Evolutionary conservation across 495 filamentous ascomycete genomes (phyloP), one percentile per base, ranked within the genome.

Genomic region (Trichoderma orchidacearum): DNA sequence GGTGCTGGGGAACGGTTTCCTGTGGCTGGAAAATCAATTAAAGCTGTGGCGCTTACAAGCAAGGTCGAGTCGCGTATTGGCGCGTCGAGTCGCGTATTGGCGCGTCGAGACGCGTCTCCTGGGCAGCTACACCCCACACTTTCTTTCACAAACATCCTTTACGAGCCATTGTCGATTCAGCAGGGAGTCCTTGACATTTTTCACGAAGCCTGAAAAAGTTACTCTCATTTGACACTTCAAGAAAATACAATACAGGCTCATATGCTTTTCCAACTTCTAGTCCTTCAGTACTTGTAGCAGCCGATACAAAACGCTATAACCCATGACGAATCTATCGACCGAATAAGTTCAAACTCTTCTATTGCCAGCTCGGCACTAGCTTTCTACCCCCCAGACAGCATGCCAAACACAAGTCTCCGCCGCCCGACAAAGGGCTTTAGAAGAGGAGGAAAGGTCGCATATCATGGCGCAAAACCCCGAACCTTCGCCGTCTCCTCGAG

Each of bases 401-500:
- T 77, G 75, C 67, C 75, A n/a, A 77, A 77, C 62, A 77, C 75
- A 9, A 65, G 67, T 9, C 62, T 76, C 23, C 70, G 73, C 12
- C 66, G 64, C 48, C 76, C 77, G 11, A 68, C 74, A 57, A 75
- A 77, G 58, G 78, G 78, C 58, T 81, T 74, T 64, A 73, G 72
- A 34, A 70, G 72, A 52, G 78, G 78, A 48, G 71, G 73, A 21
- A 81, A 76, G 65, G 56, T 59, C n/a, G 78, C 77, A 61, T 80
- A 79, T 64, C 76, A 80, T 72, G 78, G 79, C 36, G 45, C 55
- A 36, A 66, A 59, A 66, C 68, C 75, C 68, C 81, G 57, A 87
- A 95, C 89, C 2, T 85, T 96, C 61, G 83, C 91, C 38, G 84
- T 88, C 34, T 78, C 81, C 13, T 79, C 86, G 34, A 74, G 90